Percentiles rank a stretch among this genome's conserved stretches.
Evolutionary conservation across 352 stramenopile genomes (phyloP).

Genomic region (Blastocystis sp.): DNA sequence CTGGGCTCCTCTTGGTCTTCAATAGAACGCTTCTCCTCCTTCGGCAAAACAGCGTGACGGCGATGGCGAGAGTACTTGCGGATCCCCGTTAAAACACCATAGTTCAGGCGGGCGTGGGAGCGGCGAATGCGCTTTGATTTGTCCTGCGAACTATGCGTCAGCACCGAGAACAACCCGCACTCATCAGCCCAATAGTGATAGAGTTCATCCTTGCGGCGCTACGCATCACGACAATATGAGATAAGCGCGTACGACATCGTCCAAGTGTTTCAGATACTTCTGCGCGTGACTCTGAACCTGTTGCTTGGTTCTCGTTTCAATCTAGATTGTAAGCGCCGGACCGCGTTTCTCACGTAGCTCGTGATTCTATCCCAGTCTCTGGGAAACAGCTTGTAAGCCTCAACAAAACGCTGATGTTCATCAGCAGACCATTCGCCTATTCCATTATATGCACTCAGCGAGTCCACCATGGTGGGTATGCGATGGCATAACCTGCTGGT

Average conservation of each 20-base stretch:
- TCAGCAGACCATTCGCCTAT: conserved; percentile 26
- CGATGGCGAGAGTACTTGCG: neutral
- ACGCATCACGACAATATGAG: neutral
- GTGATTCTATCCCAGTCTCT: conserved; percentile 37
- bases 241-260: neutral
- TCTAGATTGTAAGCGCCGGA: neutral
- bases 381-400: neutral
- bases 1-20: neutral
- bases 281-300: conserved; percentile 54
- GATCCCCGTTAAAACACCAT: neutral
- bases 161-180: neutral
- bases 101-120: neutral
- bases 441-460: neutral
- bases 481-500: neutral
- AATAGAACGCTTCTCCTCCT: neutral
- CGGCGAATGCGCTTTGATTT: neutral
- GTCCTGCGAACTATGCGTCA: neutral
- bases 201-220: neutral
- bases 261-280: conserved; percentile 54
- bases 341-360: neutral
- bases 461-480: neutral
- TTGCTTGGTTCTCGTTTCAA: conserved; percentile 31
- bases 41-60: neutral
- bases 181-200: conserved; percentile 35
- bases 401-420: conserved; percentile 30